phyloP scores from a whole-genome alignment of 2,329 filamentous ascomycete genomes.

The Neofusicoccum umdonicola region DNA sequence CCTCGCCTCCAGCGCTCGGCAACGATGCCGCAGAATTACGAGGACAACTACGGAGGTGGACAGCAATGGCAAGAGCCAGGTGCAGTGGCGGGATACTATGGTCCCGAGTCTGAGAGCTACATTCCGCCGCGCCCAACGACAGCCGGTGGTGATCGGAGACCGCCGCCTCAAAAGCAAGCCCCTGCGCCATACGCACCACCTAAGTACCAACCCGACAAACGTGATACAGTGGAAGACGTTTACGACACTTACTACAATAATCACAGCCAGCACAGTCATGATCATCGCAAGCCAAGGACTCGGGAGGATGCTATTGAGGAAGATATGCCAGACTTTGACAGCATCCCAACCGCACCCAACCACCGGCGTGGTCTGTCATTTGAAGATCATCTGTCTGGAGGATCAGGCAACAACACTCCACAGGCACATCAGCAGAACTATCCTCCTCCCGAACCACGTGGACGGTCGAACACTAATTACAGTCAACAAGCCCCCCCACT shows the following conservation, averaged over 20 bases:
- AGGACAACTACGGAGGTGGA: conserved; percentile 19
- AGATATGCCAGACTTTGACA: conserved; percentile 65
- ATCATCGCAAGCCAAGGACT: conserved; percentile 22
- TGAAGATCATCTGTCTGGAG: conserved; percentile 22
- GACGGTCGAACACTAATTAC: conserved; percentile 19
- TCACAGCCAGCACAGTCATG: conserved; percentile 22
- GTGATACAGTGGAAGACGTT: conserved; percentile 45
- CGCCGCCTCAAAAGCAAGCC: background rate
- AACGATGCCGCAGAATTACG: conserved; percentile 37
- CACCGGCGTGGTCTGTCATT: conserved; percentile 22
- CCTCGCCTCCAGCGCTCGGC: conserved; percentile 29
- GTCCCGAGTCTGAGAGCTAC: conserved; percentile 34
- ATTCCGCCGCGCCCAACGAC: conserved; percentile 38
- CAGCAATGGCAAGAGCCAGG: conserved; percentile 36
- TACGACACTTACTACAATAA: conserved; percentile 49
- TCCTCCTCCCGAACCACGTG: background rate
- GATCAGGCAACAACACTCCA: conserved; percentile 10
- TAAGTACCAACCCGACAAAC: conserved; percentile 25
- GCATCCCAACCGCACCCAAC: conserved; percentile 14
- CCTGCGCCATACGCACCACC: conserved; percentile 6
- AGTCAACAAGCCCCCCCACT: conserved; percentile 37
- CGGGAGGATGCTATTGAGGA: conserved; percentile 48
- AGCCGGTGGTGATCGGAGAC: conserved; percentile 25
- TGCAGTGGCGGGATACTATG: conserved; percentile 34
- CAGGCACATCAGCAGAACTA: conserved; percentile 16